Percentiles rank a stretch among this genome's conserved stretches.
These are phyloP conservation scores for Carex arenaria DNA, from an alignment of 202 grass and related monocot genomes.

Conservation along the genomic window DNA sequence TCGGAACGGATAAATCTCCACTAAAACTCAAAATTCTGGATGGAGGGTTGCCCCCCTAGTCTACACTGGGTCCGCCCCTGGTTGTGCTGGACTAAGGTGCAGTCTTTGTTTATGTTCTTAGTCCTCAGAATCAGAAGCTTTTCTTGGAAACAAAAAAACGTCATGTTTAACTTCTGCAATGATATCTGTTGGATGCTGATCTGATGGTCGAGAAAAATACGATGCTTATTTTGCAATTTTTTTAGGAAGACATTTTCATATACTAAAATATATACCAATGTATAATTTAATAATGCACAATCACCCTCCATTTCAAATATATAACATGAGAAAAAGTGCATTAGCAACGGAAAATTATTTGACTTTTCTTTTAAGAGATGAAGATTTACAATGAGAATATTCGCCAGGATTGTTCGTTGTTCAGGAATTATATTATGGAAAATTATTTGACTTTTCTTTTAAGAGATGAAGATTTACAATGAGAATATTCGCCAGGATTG, in stretches of 20 bases:
- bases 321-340: not conserved
- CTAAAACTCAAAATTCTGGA: no score
- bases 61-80: no score
- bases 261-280: no score
- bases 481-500: not conserved
- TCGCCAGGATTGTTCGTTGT: not conserved
- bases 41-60: no score
- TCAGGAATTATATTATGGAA: not conserved
- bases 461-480: no score
- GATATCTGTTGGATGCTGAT: not conserved
- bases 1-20: no score
- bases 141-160: not conserved
- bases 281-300: not conserved
- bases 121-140: not conserved
- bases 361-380: not conserved
- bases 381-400: not conserved
- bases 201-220: not conserved
- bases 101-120: no score
- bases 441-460: not conserved
- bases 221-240: not conserved
- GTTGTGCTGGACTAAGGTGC: no score
- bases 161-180: not conserved
- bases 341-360: not conserved
- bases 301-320: not conserved
- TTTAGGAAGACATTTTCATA: not conserved